Base-by-base conservation (phyloP, 495 filamentous ascomycete species). In the Staphylotrichum longicolle region DNA sequence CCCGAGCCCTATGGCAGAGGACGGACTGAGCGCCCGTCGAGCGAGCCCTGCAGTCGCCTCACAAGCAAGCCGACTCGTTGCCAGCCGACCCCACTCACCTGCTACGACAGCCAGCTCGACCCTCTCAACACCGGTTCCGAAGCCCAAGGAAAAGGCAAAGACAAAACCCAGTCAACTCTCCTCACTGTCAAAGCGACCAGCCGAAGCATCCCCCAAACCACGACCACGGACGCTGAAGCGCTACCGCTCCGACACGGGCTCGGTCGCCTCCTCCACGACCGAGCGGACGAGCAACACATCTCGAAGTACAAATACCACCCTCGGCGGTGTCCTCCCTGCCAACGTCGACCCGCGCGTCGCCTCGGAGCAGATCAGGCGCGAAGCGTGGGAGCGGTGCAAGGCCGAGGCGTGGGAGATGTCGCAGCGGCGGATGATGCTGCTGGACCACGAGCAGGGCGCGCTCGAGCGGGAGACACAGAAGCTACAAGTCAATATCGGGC, bases 311-410 rank as follows among this genome's bases (percentile, higher is more conserved):
- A 54, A 35, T 5, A 53, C 53, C 0, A 39, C 53, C 0, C 56
- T 57, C 0, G 51, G 58, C 52, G 63, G 63, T 20, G 59, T 58
- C 14, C 51, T 58, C 0, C 63, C 61, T 1, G 54, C 60, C 33
- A 48, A 62, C 42, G 58, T 67, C 34, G 65, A 67, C 39, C 62
- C 67, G 7, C 56, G 63, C 15, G 56, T 55, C 5, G 65, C 67
- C 9, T 60, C 67, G 14, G 67, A 69, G 44, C 63, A 66, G 34
- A 66, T 71, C 60, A 42, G 57, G 9, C 50, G 65, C n/a, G 65
- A 71, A 46, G 69, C 69, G 2, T 70, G 69, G 67, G 50, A 60
- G 37, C 65, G 66, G 20, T 66, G 67, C 64, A 59, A 63, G 49
- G 58, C 60, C 52, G 64, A 69, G 51, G 64, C 67, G 27, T 4